A percentile compares a stretch with the other conserved stretches of the same genome.
Conservation (phyloP, 441 rosid genomes). For the Syzygium syzygioides region DNA sequence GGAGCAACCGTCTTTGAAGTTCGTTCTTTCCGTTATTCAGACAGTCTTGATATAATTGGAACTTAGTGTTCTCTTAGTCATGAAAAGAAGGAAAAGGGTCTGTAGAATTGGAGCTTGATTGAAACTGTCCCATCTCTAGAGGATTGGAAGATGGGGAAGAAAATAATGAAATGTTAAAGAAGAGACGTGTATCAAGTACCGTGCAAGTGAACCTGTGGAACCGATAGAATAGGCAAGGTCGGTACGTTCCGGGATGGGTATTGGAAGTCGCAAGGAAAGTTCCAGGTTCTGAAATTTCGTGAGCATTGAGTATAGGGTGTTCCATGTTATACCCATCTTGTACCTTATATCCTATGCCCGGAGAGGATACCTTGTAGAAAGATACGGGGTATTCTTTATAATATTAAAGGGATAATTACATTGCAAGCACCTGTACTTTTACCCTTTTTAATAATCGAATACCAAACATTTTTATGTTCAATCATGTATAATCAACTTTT, state of each 20-base stretch:
- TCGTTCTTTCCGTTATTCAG: not conserved
- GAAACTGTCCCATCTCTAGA: not conserved
- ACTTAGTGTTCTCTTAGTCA: not conserved
- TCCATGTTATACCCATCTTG: not conserved
- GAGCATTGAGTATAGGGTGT: not conserved
- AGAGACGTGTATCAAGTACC: not conserved
- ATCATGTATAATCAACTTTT: not conserved
- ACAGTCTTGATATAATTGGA: not conserved
- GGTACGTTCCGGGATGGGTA: not conserved
- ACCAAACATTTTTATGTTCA: not conserved
- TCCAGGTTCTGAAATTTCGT: not conserved
- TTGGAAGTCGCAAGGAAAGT: not conserved
- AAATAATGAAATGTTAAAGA: not conserved
- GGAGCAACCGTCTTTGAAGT: not conserved
- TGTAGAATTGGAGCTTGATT: not conserved
- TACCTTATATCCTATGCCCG: not conserved
- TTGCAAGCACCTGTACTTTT: not conserved
- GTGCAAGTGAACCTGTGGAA: not conserved
- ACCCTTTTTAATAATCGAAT: not conserved
- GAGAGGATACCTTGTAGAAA: not conserved
- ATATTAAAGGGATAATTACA: not conserved
- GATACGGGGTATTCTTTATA: not conserved
- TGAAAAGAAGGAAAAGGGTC: not conserved
- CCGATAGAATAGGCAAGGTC: not conserved
- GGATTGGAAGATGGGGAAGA: not conserved